Conservation (phyloP, 805 yeast species). For the Torulaspora microellipsoides region DNA sequence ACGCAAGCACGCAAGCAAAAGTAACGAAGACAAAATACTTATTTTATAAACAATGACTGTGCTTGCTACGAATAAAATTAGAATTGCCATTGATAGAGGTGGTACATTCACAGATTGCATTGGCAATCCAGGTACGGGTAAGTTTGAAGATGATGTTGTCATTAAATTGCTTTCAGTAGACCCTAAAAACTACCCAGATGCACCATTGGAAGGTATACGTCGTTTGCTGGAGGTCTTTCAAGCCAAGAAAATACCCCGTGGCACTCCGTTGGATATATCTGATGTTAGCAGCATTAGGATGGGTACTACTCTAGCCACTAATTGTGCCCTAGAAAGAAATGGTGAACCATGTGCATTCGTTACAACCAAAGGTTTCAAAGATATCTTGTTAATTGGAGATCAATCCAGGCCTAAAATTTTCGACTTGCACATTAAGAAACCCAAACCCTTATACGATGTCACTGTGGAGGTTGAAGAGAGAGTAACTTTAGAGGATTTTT, state of each 20-base stretch:
- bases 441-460: slow-evolving; percentile 63
- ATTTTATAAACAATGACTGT: background rate
- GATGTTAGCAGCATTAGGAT: slow-evolving; percentile 66
- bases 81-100: slow-evolving; percentile 59
- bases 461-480: slow-evolving; percentile 89
- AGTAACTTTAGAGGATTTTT: slow-evolving; percentile 74
- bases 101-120: slow-evolving; percentile 88
- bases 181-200: slow-evolving; percentile 81
- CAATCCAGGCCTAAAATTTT: slow-evolving; percentile 90
- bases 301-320: slow-evolving; percentile 97
- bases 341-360: slow-evolving; percentile 84
- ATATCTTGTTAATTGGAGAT: slow-evolving; percentile 77
- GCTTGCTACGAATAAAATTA: slow-evolving; percentile 14
- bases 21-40: background rate
- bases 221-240: slow-evolving; percentile 62
- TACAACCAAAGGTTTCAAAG: slow-evolving; percentile 86
- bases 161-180: slow-evolving; percentile 84
- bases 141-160: slow-evolving; percentile 53
- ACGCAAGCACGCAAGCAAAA: background rate
- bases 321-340: slow-evolving; percentile 86
- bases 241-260: slow-evolving; percentile 52
- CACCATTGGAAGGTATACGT: slow-evolving; percentile 89
- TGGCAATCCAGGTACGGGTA: slow-evolving; percentile 44
- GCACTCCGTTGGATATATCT: slow-evolving; percentile 55
- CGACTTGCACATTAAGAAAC: slow-evolving; percentile 69